Evolutionary conservation across 495 filamentous ascomycete species (phyloP), one percentile per base, ranked within the genome.

Genomic region (Daldinia loculata): DNA sequence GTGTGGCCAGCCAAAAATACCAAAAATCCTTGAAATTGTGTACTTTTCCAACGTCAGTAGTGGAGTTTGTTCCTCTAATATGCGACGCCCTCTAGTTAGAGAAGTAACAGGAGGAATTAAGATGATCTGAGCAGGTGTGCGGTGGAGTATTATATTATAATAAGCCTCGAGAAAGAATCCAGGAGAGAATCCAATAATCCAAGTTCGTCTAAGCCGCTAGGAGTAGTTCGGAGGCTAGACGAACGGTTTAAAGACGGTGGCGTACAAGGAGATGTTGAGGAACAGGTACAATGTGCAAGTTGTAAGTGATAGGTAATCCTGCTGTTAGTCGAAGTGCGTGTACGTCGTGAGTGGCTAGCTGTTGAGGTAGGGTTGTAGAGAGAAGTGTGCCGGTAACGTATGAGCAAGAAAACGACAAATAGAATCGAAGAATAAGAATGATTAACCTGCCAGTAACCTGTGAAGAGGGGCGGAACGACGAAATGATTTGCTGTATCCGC

Each of bases 21-120:
- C 45, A 48, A 36, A 50, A 29, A 50, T 61, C 38, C 43, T 36
- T 56, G 24, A 51, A 29, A 48, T 48, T 36, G 53, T 56, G 59
- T 56, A 58, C 62, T 63, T 48, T 68, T 30, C 53, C 39, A 50
- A 27, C 45, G 15, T 36, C 38, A 36, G 29, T 32, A 26, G 64
- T 64, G 64, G 64, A 52, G 53, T 64, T 72, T 36, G 15, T 30
- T 72, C 60, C 64, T 72, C 55, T 67, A 26, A 64, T 32, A 72
- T 71, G 69, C 60, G 53, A 72, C 22, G 48, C 59, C 52, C 45
- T 60, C 24, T 45, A 4, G 26, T 39, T 32, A 66, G 38, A 4
- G 15, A 36, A 17, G 45, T 36, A 56, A 38, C 52, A 38, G 45
- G 45, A 67, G 50, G 59, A 27, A 50, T 60, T 3, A 29, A 68